Base-by-base conservation (phyloP, 805 yeast species). In the Cyberlindnera bimundalis region DNA sequence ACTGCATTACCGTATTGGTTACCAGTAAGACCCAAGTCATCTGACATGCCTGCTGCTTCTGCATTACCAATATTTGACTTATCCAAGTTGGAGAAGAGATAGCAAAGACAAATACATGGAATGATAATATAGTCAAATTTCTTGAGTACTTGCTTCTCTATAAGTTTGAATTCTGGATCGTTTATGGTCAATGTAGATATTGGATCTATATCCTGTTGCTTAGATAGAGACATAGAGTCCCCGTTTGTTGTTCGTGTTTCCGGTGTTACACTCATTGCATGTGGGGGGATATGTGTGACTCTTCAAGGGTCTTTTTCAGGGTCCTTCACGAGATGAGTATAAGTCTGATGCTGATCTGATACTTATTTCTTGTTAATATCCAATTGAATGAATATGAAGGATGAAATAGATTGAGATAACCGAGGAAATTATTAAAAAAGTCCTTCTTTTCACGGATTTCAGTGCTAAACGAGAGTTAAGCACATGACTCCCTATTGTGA, bases 51-150 rank as follows among this genome's bases (percentile, higher is more conserved):
- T 12, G 78, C 81, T 3, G 73, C 65, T 30, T 67, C 67, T 9
- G 82, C 82, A 52, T 78, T 78, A 49, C 82, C 81, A 39, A 78
- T 74, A 52, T 76, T 77, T 12, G 79, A 72, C 44, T 75, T 67
- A 56, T 78, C 83, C 41, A 78, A 58, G 35, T 67, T 65, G 3
- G 78, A 68, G 33, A 71, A 59, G 41, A 74, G 66, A 52, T 73
- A 74, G 31, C 70, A 56, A 16, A 66, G 42, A 8, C 68, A 57
- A 41, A 73, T 56, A 40, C 73, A 54, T 1, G 78, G 77, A 34
- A 73, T 58, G 12, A 73, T 50, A 34, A 61, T 62, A 34, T 55
- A 50, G 48, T 74, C 79, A 55, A 73, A 60, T 49, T 71, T 71
- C 29, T 52, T 56, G 11, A 69, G 44, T n/a, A 72, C 58, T 20